Base-by-base conservation (phyloP, 192 early-diverging fungal species). In the Coemansia furcata region DNA sequence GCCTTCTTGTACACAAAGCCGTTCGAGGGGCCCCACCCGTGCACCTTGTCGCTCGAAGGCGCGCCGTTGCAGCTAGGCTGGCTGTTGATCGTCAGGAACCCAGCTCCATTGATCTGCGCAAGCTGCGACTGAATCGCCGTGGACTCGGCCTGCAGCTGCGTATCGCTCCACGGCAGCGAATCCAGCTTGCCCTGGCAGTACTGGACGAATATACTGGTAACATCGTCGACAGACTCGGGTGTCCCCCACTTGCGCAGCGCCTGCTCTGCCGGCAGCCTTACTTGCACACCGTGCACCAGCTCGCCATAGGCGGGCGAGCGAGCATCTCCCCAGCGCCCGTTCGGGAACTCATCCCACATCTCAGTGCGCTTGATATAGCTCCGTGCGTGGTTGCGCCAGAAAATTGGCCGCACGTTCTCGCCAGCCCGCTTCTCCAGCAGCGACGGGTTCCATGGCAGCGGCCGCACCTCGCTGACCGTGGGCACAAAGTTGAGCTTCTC, bases 361-460 rank as follows among this genome's bases (percentile, higher is more conserved):
- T 94, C 94, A 3, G 96, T 98, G 67, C 91, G 87, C 73, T 84
- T 86, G 69, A 98, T 91, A 87, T 99, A 98, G 78, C 89, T 92
- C 69, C 90, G 88, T 39, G 92, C 88, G 43, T 95, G 89, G 87
- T 99, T 98, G 78, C 91, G 89, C 97, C 97, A 99, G 66, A 98
- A 98, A 72, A 99, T 99, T 23, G 97, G 97, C 29, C 97, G 93
- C 49, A 99, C 97, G 65, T 90, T 95, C 82, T 99, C 97, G 72
- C 92, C 91, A 33, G 92, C 88, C 52, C 94, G 90, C 82, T 96
- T 96, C 72, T 89, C 85, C 23, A 88, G 88, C 60, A 97, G 86
- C 68, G 93, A 93, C 76, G 82, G 72, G 54, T 81, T 87, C 88
- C 88, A 89, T 37, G 84, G 83, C 75, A 89, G 66, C 23, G 88